These are phyloP conservation scores for Cruciata laevipes DNA, from an alignment of 257 asterid genomes.

Conservation along the genomic window DNA sequence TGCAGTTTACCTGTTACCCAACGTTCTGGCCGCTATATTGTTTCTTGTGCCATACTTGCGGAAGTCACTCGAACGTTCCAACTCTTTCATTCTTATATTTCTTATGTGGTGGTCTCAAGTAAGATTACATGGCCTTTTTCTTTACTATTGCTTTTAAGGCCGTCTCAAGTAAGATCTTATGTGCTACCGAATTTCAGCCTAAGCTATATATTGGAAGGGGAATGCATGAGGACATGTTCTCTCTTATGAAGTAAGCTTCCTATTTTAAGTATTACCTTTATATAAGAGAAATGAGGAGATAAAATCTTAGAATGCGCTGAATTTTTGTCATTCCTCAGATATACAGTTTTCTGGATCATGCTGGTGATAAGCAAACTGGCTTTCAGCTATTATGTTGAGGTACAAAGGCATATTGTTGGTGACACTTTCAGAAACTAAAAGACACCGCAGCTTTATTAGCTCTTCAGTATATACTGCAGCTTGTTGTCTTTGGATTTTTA, in stretches of 20 bases:
- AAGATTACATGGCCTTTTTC: constrained; percentile 17
- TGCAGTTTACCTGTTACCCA: constrained; percentile 83
- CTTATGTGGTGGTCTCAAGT: constrained; percentile 99
- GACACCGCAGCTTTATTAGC: no score
- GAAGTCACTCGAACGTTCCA: constrained; percentile 77
- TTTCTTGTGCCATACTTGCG: constrained; percentile 77
- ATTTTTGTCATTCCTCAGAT: constrained; percentile 37
- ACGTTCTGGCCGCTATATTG: constrained; percentile 63
- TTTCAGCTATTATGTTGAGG: constrained; percentile 99
- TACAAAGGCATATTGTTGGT: no score
- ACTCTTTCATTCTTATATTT: constrained; percentile 53
- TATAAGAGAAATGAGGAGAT: not conserved
- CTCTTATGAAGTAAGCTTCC: constrained; percentile 80
- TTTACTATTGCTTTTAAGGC: constrained; percentile 7
- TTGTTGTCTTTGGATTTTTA: constrained; percentile 5
- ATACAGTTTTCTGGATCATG: constrained; percentile 89
- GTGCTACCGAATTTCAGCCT: constrained; percentile 48
- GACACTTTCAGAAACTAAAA: no score
- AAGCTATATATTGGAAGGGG: constrained; percentile 97
- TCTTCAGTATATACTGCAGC: no score
- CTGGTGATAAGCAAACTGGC: constrained; percentile 88
- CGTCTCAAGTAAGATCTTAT: constrained; percentile 13
- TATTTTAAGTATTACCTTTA: constrained; percentile 3
- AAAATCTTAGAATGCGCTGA: not conserved
- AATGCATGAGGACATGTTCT: constrained; percentile 89